Evolutionary conservation across 202 grass and related monocot genomes (phyloP), one percentile per base, ranked within the genome.

Genomic region (Brachypodium distachyon): DNA sequence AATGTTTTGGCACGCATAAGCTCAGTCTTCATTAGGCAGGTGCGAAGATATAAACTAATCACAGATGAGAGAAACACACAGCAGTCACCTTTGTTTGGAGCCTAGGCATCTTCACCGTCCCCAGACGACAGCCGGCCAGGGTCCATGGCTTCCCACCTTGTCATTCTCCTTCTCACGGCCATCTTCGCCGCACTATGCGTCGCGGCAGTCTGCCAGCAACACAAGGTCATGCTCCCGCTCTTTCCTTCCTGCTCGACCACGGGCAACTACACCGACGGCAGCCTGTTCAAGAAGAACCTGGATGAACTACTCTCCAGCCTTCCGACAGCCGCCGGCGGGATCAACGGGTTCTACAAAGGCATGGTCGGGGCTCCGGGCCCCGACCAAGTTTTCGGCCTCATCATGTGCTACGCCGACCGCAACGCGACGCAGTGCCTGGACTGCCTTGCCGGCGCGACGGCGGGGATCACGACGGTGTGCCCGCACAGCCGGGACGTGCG

Each of bases 351-450:
- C 68, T 57, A 70, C 67, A 67, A 55, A 3, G 18, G n/a, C 41
- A 62, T 4, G 3, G 67, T 1, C 0, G 83, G 86, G 1, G 0
- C 8, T 7, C 23, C 18, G 8, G 67, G 51, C 0, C 19, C 22
- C 8, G 72, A 87, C 67, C 12, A 66, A 42, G 77, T 72, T 21
- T 87, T 57, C 29, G 84, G 81, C 47, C 81, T 84, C 77, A 34
- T 60, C 50, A 80, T 87, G 80, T 93, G 87, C 77, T 76, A 67
- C 12, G 87, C 42, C 0, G 87, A 87, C 48, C 16, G 26, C 26
- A 39, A 40, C 42, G 1, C 17, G 10, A n/a, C 10, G 0, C 7
- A 29, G 14, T 93, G 91, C 81, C 3, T 0, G 7, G 54, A 18
- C 6, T 88, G 89, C 70, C 74, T 83, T 3, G 4, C 14, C 6